Evolutionary conservation across 2,329 filamentous ascomycete genomes (phyloP).

Genomic region (Proliferodiscus dingleyae): DNA sequence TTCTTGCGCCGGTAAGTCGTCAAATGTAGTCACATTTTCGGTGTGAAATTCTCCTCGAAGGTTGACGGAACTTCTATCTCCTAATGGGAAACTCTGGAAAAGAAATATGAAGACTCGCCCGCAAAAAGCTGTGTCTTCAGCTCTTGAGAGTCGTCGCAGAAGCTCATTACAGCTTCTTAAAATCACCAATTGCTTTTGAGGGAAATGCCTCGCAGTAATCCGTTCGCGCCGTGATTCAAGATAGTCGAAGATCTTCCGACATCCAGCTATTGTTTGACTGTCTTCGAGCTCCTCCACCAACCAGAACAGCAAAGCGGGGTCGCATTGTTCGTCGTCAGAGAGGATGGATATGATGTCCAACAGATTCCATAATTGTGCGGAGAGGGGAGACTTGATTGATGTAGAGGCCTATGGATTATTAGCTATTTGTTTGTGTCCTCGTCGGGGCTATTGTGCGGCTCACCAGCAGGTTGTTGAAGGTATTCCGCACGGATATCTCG

Average conservation of each 20-base stretch:
- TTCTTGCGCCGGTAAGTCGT: constrained; percentile 45
- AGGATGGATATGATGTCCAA: constrained; percentile 87
- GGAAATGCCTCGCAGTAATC: constrained; percentile 75
- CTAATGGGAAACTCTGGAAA: constrained; percentile 94
- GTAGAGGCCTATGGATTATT: constrained; percentile 58
- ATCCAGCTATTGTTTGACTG: constrained; percentile 90
- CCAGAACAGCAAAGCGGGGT: constrained; percentile 79
- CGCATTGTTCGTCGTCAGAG: constrained; percentile 73
- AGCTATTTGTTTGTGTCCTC: constrained; percentile 28
- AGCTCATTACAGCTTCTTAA: constrained; percentile 94
- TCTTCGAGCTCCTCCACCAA: constrained; percentile 93
- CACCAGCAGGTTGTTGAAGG: constrained; percentile 77
- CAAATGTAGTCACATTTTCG: constrained; percentile 87
- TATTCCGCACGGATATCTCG: constrained; percentile 76
- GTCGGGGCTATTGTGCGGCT: constrained; percentile 34
- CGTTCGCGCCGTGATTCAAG: constrained; percentile 88
- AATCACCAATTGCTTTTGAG: constrained; percentile 81
- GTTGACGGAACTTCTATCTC: constrained; percentile 96
- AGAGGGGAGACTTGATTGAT: constrained; percentile 70
- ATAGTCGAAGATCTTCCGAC: constrained; percentile 88
- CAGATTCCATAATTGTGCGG: constrained; percentile 86
- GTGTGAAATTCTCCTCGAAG: constrained; percentile 91
- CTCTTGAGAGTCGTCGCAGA: constrained; percentile 85
- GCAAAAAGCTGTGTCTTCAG: constrained; percentile 95
- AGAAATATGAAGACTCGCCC: constrained; percentile 97